phyloP scores from a whole-genome alignment of 768 basidiomycete genomes.

The Mycena capillaripes region DNA sequence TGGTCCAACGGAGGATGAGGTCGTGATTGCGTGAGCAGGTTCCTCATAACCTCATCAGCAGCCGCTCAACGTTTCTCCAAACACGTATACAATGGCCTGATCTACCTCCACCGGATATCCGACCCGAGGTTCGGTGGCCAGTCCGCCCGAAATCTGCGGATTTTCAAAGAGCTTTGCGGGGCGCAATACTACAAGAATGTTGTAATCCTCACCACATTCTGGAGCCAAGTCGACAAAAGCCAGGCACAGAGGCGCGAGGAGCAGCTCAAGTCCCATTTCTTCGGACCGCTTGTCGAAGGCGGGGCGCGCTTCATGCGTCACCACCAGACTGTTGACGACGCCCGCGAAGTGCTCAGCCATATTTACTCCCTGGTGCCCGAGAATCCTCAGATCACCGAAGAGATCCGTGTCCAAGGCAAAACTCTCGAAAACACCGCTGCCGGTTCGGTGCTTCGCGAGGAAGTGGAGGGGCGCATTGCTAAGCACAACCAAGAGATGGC shows the following conservation, averaged over 20 bases:
- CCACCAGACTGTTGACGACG: too few species aligned
- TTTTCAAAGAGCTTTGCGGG: conserved; percentile 63
- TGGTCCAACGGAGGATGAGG: neutral
- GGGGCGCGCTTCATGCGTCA: conserved; percentile 54
- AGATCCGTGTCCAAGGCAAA: too few species aligned
- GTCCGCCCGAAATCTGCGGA: conserved; percentile 55
- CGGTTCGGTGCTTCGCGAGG: too few species aligned
- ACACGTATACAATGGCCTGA: conserved; percentile 46
- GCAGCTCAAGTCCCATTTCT: neutral
- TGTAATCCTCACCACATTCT: neutral
- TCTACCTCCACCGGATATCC: conserved; percentile 58
- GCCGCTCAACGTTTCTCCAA: neutral
- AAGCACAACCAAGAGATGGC: too few species aligned
- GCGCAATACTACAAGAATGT: neutral
- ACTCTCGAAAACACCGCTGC: too few species aligned
- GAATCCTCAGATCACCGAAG: too few species aligned
- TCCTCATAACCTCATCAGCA: neutral
- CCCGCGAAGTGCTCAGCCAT: too few species aligned
- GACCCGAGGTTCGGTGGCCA: conserved; percentile 53
- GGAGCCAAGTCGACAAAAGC: neutral
- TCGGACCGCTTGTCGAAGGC: conserved; percentile 43
- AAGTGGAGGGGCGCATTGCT: too few species aligned
- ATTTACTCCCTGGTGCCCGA: too few species aligned
- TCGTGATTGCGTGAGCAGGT: conserved; percentile 12
- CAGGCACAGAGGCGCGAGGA: neutral